Conservation (phyloP, 1,139 yeast genomes). For the Taiozyma sp. region DNA sequence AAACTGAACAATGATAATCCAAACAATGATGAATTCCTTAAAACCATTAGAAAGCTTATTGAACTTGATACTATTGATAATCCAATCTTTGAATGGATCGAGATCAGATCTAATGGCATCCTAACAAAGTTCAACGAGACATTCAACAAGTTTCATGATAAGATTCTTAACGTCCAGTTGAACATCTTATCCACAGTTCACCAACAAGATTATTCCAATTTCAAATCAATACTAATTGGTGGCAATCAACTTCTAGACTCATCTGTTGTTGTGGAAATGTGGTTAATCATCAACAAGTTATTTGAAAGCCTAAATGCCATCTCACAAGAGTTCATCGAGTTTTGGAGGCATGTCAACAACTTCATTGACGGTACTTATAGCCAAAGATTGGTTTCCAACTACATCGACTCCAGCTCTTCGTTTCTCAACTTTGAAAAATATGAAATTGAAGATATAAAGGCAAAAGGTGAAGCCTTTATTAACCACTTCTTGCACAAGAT, state of each 20-base stretch:
- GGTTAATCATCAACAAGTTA: constrained; percentile 43
- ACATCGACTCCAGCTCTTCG: constrained; percentile 21
- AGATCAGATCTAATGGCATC: constrained; percentile 38
- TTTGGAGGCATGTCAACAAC: constrained; percentile 42
- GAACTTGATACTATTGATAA: constrained; percentile 56
- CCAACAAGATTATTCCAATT: constrained; percentile 22
- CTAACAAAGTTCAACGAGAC: constrained; percentile 32
- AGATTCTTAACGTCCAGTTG: constrained; percentile 30
- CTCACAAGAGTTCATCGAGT: constrained; percentile 31
- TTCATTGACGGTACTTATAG: constrained; percentile 42
- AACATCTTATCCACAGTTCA: constrained; percentile 27
- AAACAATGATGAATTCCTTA: constrained; percentile 41
- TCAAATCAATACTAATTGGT: constrained; percentile 13
- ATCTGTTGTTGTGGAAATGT: constrained; percentile 45
- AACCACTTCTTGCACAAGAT: constrained; percentile 30
- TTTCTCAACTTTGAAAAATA: constrained; percentile 31
- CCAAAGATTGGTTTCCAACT: constrained; percentile 26
- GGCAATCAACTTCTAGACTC: constrained; percentile 34
- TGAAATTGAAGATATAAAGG: constrained; percentile 32
- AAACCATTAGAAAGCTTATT: constrained; percentile 50
- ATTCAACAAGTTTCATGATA: constrained; percentile 25
- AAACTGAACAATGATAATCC: constrained; percentile 39
- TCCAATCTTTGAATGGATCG: constrained; percentile 61
- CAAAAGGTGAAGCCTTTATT: constrained; percentile 31
- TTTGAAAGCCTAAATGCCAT: constrained; percentile 34